phyloP scores from a whole-genome alignment of 257 asterid genomes.

The Knoxia roxburghii region DNA sequence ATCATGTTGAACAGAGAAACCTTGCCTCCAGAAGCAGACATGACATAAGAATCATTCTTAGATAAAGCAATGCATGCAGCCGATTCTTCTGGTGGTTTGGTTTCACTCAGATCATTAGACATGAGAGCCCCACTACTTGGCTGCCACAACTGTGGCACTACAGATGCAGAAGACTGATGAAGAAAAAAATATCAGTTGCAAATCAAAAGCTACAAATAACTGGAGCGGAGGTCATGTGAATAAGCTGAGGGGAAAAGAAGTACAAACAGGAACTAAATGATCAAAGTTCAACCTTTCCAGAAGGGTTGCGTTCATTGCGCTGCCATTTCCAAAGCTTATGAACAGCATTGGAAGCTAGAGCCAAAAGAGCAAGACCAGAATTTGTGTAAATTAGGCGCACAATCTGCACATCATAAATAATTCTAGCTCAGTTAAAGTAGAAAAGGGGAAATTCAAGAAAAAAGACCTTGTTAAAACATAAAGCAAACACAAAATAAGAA shows the following conservation, averaged over 20 bases:
- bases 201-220: slow-evolving; percentile 7
- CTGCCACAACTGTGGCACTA: slow-evolving; percentile 87
- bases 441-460: neutral
- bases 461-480: neutral
- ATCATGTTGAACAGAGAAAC: slow-evolving; percentile 97
- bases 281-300: slow-evolving; percentile 62
- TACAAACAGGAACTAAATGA: neutral
- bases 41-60: slow-evolving; percentile 93
- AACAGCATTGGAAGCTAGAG: slow-evolving; percentile 80
- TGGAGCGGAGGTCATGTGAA: neutral
- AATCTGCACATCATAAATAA: slow-evolving; percentile 41
- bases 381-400: slow-evolving; percentile 80
- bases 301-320: slow-evolving; percentile 84
- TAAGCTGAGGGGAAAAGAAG: neutral
- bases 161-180: slow-evolving; percentile 73
- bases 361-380: slow-evolving; percentile 77
- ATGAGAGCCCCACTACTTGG: slow-evolving; percentile 75
- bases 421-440: neutral
- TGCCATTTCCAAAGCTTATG: slow-evolving; percentile 99
- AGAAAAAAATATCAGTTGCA: slow-evolving; percentile 16
- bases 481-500: neutral
- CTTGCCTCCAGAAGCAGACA: slow-evolving; percentile 99
- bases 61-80: slow-evolving; percentile 92
- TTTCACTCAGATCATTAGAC: slow-evolving; percentile 76
- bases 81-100: slow-evolving; percentile 69